A percentile compares a stretch with the other conserved stretches of the same genome.
Evolutionary conservation across 176 grass and related monocot genomes (phyloP).

Genomic region (Hyparrhenia diplandra): DNA sequence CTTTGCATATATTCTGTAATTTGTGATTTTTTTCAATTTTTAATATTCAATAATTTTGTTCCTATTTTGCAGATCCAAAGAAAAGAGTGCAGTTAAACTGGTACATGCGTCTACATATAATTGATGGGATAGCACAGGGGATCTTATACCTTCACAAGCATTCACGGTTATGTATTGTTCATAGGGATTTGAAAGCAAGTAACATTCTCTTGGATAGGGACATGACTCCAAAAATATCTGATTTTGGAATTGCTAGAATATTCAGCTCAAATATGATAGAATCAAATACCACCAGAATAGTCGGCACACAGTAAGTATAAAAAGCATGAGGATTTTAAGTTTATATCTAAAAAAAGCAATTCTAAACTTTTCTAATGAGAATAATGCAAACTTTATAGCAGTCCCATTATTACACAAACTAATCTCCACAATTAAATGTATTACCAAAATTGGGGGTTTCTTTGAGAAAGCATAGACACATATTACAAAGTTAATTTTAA

Average conservation of each 20-base stretch:
- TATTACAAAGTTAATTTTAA: neutral
- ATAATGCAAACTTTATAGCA: neutral
- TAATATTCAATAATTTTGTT: conserved; percentile 9
- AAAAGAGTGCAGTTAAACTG: conserved; percentile 29
- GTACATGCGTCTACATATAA: conserved; percentile 35
- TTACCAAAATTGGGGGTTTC: neutral
- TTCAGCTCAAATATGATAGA: conserved; percentile 34
- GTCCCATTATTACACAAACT: neutral
- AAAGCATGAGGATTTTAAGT: neutral
- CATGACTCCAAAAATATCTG: conserved; percentile 66
- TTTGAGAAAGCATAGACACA: neutral
- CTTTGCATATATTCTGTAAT: neutral
- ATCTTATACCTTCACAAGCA: conserved; percentile 63
- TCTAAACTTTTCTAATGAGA: neutral
- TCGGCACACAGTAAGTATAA: conserved; percentile 52
- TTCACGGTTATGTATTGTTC: conserved; percentile 51
- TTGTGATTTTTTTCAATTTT: neutral
- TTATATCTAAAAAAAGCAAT: neutral
- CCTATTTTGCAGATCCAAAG: conserved; percentile 20
- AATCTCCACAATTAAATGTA: neutral
- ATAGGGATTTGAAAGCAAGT: conserved; percentile 65
- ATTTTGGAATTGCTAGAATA: conserved; percentile 55
- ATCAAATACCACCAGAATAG: conserved; percentile 50
- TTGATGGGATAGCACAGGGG: conserved; percentile 53
- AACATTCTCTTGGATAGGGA: conserved; percentile 59